Evolutionary conservation across 2,329 filamentous ascomycete genomes (phyloP), one percentile per base, ranked within the genome.

Genomic region (Diaporthe citri): DNA sequence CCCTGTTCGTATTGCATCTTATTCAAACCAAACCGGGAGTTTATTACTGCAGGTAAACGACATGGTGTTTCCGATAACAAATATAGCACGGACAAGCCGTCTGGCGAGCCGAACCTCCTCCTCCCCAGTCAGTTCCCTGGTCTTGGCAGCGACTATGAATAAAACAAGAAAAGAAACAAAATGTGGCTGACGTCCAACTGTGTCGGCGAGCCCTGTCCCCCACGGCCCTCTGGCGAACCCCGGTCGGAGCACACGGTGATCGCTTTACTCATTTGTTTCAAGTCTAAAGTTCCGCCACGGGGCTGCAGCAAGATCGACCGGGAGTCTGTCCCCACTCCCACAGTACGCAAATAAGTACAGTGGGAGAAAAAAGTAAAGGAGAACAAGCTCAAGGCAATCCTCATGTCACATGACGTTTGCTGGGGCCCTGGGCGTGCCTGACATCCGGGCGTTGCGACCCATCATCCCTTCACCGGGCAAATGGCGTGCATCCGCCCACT

Each of bases 231-330:
- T 36, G 62, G 64, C 64, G 43, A 28, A 67, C 46, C 34, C 57
- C 57, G 46, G 57, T 43, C 56, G 36, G 28, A 48, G 48, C 43
- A 60, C 43, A 46, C 60, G 52, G 55, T 73, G 74, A 73, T 73
- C 71, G 62, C 62, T 73, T 64, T 75, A 51, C 34, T 72, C 62
- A 43, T 73, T 69, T 60, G 62, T 75, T 73, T 73, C 74, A 70
- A 64, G 74, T 75, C 74, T 70, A 51, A 62, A 75, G 71, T 75
- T 55, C 57, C 70, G 60, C 70, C 48, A 64, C n/a, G 57, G 57
- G 43, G 46, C 34, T 62, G 64, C 64, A 67, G 64, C 64, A 67
- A 67, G 64, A 67, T 67, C 64, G 64, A 52, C 64, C 64, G 64
- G 64, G 64, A 67, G 64, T 52, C 34, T 39, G 22, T 41, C 64